Evolutionary conservation across 352 stramenopile species (phyloP).

Genomic region (Globisporangium nunn): DNA sequence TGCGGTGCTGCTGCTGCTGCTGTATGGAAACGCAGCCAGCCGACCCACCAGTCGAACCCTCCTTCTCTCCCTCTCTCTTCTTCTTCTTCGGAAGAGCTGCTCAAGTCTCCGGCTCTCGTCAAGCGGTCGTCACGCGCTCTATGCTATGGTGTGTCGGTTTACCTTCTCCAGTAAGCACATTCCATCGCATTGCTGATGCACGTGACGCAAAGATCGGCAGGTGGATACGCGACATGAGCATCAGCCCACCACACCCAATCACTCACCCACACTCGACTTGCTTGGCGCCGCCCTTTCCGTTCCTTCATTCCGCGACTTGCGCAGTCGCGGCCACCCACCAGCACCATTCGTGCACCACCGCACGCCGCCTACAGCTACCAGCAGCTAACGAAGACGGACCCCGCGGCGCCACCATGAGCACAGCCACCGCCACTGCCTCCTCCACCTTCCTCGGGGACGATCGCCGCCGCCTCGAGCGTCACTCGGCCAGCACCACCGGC

Average conservation of each 20-base stretch:
- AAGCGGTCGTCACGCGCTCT: neutral
- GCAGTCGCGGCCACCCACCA: neutral
- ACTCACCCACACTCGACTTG: neutral
- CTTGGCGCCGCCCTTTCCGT: neutral
- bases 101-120: neutral
- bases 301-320: constrained; percentile 1
- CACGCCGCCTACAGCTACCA: constrained; percentile 3
- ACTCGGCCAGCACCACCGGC: constrained; percentile 7
- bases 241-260: neutral
- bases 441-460: neutral
- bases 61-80: too few relatives aligned
- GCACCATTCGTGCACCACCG: neutral
- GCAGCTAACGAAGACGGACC: constrained; percentile 7
- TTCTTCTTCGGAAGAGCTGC: too few relatives aligned
- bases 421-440: neutral
- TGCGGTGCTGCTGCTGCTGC: too few relatives aligned
- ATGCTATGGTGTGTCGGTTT: neutral
- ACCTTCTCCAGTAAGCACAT: neutral
- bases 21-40: neutral
- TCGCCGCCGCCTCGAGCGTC: neutral
- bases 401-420: neutral
- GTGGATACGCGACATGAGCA: neutral
- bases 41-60: neutral
- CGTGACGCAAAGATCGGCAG: neutral
- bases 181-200: too few relatives aligned